phyloP scores from a whole-genome alignment of 257 asterid species.

The Forsythia suspensa region DNA sequence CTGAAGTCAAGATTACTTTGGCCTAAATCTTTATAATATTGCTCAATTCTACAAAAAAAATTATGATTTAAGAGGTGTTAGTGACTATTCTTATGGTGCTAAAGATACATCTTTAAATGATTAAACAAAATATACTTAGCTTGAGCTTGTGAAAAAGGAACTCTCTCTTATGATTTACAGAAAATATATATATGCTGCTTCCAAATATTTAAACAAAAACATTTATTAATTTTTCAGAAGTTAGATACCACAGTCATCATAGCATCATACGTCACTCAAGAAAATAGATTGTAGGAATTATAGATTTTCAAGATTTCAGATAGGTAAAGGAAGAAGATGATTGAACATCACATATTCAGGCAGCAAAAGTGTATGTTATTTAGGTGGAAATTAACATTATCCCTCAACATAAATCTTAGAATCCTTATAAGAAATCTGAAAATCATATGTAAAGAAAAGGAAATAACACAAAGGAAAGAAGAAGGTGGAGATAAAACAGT shows the following conservation, averaged over 20 bases:
- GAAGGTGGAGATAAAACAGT: background rate
- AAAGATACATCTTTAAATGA: too few relatives aligned
- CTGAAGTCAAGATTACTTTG: too few relatives aligned
- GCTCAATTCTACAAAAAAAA: background rate
- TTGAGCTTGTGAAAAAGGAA: background rate
- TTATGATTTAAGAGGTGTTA: too few relatives aligned
- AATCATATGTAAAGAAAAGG: background rate
- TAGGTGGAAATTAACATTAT: background rate
- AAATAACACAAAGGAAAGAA: background rate
- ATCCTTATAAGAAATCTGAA: background rate
- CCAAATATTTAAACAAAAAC: background rate
- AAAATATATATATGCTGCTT: background rate
- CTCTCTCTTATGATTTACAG: background rate
- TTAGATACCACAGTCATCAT: background rate
- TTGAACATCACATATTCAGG: background rate
- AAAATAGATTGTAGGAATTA: background rate
- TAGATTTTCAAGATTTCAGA: background rate
- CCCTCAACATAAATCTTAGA: background rate
- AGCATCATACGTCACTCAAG: background rate
- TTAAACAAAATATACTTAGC: too few relatives aligned
- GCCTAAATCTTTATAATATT: background rate
- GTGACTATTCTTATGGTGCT: too few relatives aligned
- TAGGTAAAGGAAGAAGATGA: background rate
- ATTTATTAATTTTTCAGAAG: background rate
- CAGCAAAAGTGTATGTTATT: background rate